phyloP scores from a whole-genome alignment of 2,329 filamentous ascomycete genomes.

The Aspergillus fumigatiaffinis region DNA sequence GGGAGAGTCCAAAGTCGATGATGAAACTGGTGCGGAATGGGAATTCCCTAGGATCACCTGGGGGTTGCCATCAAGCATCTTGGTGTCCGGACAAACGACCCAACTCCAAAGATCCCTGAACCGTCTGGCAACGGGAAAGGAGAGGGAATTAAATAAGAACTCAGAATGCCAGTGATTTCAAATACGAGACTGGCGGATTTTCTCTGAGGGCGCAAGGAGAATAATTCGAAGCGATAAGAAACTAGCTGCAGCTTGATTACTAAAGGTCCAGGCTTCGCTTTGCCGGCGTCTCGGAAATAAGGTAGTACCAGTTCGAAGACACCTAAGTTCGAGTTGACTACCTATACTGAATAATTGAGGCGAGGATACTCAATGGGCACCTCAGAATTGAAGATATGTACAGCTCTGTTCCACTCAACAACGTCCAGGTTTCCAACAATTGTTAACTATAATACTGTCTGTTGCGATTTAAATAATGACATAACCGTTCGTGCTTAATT shows the following conservation, averaged over 20 bases:
- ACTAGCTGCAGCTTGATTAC: not conserved
- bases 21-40: conserved; percentile 23
- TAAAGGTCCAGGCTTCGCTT: not conserved
- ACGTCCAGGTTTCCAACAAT: not conserved
- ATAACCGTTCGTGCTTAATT: not conserved
- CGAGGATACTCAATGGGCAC: not conserved
- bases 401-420: not conserved
- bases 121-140: conserved; percentile 1
- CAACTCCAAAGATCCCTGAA: conserved; percentile 20
- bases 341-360: not conserved
- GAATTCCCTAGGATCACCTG: conserved; percentile 32
- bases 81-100: conserved; percentile 22
- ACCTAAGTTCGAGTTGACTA: no score
- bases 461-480: not conserved
- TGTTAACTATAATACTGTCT: not conserved
- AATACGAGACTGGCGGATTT: not conserved
- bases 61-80: conserved; percentile 34
- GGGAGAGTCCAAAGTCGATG: conserved; percentile 22
- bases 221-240: not conserved
- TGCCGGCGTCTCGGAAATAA: not conserved
- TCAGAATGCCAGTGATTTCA: not conserved
- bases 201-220: not conserved
- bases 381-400: not conserved
- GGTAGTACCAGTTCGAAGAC: not conserved
- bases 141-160: not conserved